phyloP scores from a whole-genome alignment of 371 early-diverging fungal genomes.

The Mucor velutinosus region DNA sequence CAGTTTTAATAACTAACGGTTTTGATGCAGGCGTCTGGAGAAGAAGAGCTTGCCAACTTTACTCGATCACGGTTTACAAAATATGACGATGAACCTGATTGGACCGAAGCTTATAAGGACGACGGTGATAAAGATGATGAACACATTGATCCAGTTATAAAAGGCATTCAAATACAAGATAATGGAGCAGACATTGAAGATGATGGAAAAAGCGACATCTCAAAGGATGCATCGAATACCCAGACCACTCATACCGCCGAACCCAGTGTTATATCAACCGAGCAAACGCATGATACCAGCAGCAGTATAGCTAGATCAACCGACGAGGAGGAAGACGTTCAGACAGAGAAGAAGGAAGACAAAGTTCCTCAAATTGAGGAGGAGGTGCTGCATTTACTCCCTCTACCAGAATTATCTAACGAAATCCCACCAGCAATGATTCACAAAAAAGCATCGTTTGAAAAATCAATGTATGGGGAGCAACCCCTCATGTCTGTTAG shows the following conservation, averaged over 20 bases:
- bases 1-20: neutral
- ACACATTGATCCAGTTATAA: neutral
- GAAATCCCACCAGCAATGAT: conserved; percentile 20
- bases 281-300: neutral
- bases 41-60: conserved; percentile 13
- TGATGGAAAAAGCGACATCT: neutral
- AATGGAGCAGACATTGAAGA: neutral
- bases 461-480: conserved; percentile 20
- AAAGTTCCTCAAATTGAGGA: conserved; percentile 20
- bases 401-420: conserved; percentile 16
- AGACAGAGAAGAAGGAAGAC: neutral
- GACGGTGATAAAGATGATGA: neutral
- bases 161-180: neutral
- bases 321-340: neutral
- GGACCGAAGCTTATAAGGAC: conserved; percentile 26
- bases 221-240: neutral
- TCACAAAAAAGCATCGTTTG: conserved; percentile 11
- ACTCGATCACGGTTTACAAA: conserved; percentile 1
- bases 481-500: conserved; percentile 5
- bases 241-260: neutral
- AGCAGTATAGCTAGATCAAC: neutral
- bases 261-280: neutral
- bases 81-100: conserved; percentile 26
- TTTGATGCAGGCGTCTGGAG: neutral
- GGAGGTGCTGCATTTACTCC: conserved; percentile 15